Conservation (phyloP, 495 filamentous ascomycete genomes). For the Lepidopterella palustris region DNA sequence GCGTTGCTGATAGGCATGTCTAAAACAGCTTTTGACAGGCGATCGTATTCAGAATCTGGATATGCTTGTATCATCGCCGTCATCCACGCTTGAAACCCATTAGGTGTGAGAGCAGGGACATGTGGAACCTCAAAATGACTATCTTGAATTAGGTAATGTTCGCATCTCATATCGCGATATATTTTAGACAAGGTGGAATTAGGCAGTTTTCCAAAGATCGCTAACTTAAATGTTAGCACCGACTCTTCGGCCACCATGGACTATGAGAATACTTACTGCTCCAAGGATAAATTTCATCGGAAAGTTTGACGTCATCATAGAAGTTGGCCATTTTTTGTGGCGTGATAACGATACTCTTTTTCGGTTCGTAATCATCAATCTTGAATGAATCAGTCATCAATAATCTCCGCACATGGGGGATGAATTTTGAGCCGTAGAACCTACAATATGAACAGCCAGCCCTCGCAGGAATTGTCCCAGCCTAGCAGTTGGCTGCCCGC, state of each 20-base stretch:
- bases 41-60: slow-evolving; percentile 68
- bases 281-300: slow-evolving; percentile 63
- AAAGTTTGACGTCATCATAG: slow-evolving; percentile 59
- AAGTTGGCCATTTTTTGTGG: slow-evolving; percentile 75
- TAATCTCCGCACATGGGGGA: background rate
- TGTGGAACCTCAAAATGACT: slow-evolving; percentile 47
- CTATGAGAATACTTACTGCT: slow-evolving; percentile 40
- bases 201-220: slow-evolving; percentile 43
- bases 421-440: slow-evolving; percentile 2
- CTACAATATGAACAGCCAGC: slow-evolving; percentile 71
- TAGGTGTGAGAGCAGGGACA: slow-evolving; percentile 70
- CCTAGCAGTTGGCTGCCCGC: slow-evolving; percentile 58
- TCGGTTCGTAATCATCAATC: slow-evolving; percentile 73
- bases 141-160: slow-evolving; percentile 73
- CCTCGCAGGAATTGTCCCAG: slow-evolving; percentile 68
- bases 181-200: slow-evolving; percentile 55
- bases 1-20: slow-evolving; percentile 70
- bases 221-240: slow-evolving; percentile 29
- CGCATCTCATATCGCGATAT: slow-evolving; percentile 67
- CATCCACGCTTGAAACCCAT: slow-evolving; percentile 73
- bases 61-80: slow-evolving; percentile 68
- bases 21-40: slow-evolving; percentile 64
- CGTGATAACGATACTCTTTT: slow-evolving; percentile 69
- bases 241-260: background rate
- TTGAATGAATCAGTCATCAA: slow-evolving; percentile 27